Base-by-base conservation (phyloP, 148 eudicot species). In the Salicornia ramosissima region DNA sequence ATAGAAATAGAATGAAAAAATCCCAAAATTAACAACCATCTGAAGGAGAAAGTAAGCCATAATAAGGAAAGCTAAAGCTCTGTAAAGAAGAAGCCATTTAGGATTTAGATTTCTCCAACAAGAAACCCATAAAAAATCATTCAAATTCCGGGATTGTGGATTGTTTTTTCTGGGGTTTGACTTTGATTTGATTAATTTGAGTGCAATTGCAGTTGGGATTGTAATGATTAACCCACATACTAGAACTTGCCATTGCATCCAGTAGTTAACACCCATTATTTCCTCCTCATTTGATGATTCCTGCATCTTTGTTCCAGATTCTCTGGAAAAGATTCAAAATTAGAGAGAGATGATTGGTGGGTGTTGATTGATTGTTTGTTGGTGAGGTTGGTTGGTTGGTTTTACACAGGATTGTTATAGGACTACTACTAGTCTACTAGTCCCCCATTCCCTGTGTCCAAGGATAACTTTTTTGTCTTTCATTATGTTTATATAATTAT, bases 21-120 rank as follows among this genome's bases (percentile, higher is more conserved):
- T 57, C 2, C 96, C 86, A 58, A 75, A 71, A 39, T 72, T 21
- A 15, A 73, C 68, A 31, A 83, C 65, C 65, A 75, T 74, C 50
- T 78, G 80, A 66, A 65, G 83, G 31, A 92, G 93, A 64, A 92
- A 45, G 67, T 31, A 83, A 59, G 83, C 82, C 89, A 86, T 90
- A 47, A 83, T 59, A 57, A 68, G 14, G 50, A 90, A 92, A 67
- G 87, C 83, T 2, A 80, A 57, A 39, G 78, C 83, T 64, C 97
- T 83, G 84, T 77, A 92, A 22, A 76, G 15, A 34, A 92, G 86
- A 21, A 92, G 85, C 87, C 91, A 92, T 31, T 50, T 68, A 12
- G 97, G 97, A 30, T 75, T 72, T 36, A 92, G 83, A 10, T 76
- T 75, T 69, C 59, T 82, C 97, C 97, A 92, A 74, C 89, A 86